These are phyloP conservation scores for Fusarium ambrosium DNA, from an alignment of 2,329 filamentous ascomycete species.

Conservation along the genomic window DNA sequence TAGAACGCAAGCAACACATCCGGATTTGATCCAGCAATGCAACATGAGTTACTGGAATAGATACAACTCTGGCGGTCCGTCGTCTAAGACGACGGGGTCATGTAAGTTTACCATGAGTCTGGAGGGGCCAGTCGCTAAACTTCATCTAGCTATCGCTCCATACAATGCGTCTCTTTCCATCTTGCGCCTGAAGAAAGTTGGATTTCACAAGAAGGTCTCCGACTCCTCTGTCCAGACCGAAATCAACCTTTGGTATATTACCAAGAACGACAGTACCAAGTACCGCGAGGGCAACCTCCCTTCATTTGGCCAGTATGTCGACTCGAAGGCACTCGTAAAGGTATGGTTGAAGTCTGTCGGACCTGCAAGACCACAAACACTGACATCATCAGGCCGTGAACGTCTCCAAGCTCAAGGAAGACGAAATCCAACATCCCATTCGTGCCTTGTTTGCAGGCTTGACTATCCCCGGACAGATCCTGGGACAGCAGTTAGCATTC, in stretches of 20 bases:
- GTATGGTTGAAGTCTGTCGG: not conserved
- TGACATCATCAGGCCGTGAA: conserved; percentile 11
- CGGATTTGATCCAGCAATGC: not conserved
- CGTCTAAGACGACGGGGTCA: not conserved
- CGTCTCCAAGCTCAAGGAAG: not conserved
- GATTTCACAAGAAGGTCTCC: not conserved
- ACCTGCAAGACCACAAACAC: not conserved
- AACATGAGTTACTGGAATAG: not conserved
- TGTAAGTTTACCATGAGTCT: not conserved
- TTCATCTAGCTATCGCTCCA: not conserved
- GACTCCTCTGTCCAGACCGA: not conserved
- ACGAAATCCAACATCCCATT: not conserved
- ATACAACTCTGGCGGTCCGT: not conserved
- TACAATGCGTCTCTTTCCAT: not conserved
- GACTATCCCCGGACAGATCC: conserved; percentile 17
- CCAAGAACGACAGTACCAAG: not conserved
- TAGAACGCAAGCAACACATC: not conserved
- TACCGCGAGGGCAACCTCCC: not conserved
- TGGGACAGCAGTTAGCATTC: conserved; percentile 30
- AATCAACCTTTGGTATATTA: not conserved
- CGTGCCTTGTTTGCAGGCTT: conserved; percentile 17
- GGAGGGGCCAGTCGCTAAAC: not conserved
- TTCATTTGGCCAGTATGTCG: not conserved
- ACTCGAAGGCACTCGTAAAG: not conserved
- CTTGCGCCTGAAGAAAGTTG: not conserved